Conservation (phyloP, 1,284 basidiomycete genomes). For the Trichosporon sp. region DNA sequence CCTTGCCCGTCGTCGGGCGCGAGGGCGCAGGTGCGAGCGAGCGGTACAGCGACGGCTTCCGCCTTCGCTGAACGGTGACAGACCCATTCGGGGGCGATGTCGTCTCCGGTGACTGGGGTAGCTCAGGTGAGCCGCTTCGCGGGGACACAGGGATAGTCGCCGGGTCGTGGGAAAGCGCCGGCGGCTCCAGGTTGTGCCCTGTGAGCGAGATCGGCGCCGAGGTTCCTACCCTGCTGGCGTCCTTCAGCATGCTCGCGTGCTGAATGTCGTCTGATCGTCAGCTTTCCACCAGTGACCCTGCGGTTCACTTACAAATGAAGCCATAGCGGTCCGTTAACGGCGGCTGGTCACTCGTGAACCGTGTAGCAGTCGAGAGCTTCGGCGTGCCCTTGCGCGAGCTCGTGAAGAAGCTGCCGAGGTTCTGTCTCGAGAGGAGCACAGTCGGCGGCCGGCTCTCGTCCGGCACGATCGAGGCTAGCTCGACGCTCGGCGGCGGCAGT, state of each 20-base stretch:
- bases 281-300: conserved; percentile 45
- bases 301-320: conserved; percentile 72
- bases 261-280: conserved; percentile 67
- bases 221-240: conserved; percentile 53
- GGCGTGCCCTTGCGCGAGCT: conserved; percentile 29
- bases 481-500: conserved; percentile 55
- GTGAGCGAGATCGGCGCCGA: conserved; percentile 42
- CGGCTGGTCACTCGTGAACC: conserved; percentile 59
- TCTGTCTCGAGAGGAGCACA: conserved; percentile 46
- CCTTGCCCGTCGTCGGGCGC: conserved; percentile 43
- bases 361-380: conserved; percentile 49
- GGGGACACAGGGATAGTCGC: neutral
- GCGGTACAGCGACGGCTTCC: conserved; percentile 6
- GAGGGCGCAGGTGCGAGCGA: conserved; percentile 47
- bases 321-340: conserved; percentile 85
- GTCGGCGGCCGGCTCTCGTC: conserved; percentile 76
- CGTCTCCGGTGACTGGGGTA: conserved; percentile 3
- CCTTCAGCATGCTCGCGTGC: conserved; percentile 69
- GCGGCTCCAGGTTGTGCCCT: conserved; percentile 24
- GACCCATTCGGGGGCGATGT: conserved; percentile 3
- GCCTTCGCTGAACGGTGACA: neutral
- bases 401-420: conserved; percentile 44
- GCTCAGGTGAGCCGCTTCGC: neutral
- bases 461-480: conserved; percentile 84
- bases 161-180: neutral